Evolutionary conservation across 208 protist species (phyloP), one percentile per base, ranked within the genome.

Genomic region (Angomonas ambiguus): DNA sequence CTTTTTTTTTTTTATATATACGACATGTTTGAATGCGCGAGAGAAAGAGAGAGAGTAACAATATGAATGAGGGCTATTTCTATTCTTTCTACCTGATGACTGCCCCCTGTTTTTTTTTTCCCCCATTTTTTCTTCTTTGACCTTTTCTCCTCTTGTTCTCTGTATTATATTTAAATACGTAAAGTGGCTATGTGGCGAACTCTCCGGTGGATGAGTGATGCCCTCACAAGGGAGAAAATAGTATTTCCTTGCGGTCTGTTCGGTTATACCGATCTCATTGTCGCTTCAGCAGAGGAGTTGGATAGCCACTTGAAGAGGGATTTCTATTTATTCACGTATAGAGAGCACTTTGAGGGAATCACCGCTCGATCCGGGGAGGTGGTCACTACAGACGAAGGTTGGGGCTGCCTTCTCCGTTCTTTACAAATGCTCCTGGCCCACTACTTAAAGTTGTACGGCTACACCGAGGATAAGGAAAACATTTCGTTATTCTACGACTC

Each of bases 381-480:
- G 25, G 42, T 85, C 11, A 58, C 71, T 38, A 80, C 82, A 0
- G 88, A 95, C 59, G 74, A 79, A 33, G 88, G 88, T 24, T 95
- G 88, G 88, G 88, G 88, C 45, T 95, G 88, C 57, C 74, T 95
- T 20, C 72, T 82, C 27, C 88, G 88, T 24, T 73, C 82, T 2
- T 74, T 80, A 13, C 88, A 95, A 75, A 95, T 95, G 88, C 73
- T 95, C 1, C 62, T 95, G 20, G 85, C 83, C n/a, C 85, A 87
- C 49, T 79, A 79, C 41, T 64, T 95, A 24, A 59, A 65, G 25
- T 64, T 70, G 20, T 20, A 27, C 32, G n/a, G 33, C 22, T 35
- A 65, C 16, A 25, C 11, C 42, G 25, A 31, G 5, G 25, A 18
- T 18, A 6, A 1, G 16, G 18, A 2, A 11, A 69, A 68, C 18